A percentile compares a stretch with the other conserved stretches of the same genome.
Evolutionary conservation across 805 yeast species (phyloP).

Genomic region (Monosporozyma yasuniensis): DNA sequence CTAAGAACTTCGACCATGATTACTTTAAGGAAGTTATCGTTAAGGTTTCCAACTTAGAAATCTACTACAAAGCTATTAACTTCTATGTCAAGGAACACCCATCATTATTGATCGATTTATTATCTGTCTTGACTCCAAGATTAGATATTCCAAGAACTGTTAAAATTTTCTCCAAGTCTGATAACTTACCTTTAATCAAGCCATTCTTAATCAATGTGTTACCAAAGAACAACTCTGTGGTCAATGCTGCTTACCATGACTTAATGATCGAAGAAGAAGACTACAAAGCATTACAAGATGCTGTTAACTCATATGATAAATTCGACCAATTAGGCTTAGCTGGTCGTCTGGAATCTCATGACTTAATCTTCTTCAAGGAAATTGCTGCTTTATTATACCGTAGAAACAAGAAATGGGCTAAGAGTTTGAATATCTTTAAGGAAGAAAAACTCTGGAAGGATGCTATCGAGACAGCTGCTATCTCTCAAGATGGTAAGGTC

Average conservation of each 20-base stretch:
- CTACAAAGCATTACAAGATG: constrained; percentile 76
- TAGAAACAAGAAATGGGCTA: constrained; percentile 87
- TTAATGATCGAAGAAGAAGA: constrained; percentile 94
- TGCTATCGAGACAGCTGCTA: constrained; percentile 84
- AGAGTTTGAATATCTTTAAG: constrained; percentile 81
- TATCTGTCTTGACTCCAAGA: constrained; percentile 77
- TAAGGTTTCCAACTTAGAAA: constrained; percentile 92
- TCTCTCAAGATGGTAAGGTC: constrained; percentile 67
- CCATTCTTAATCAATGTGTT: constrained; percentile 89
- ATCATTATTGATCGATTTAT: constrained; percentile 74
- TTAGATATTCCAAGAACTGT: constrained; percentile 92
- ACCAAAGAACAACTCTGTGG: constrained; percentile 81
- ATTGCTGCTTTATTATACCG: constrained; percentile 91
- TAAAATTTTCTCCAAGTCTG: constrained; percentile 87
- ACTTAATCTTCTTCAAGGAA: constrained; percentile 85
- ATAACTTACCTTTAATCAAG: constrained; percentile 91
- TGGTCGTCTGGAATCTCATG: constrained; percentile 84
- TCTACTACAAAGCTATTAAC: constrained; percentile 93
- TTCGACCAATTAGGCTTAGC: constrained; percentile 91
- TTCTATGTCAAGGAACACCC: constrained; percentile 92
- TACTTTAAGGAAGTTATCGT: constrained; percentile 92
- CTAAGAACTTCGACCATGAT: constrained; percentile 85
- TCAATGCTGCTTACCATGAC: constrained; percentile 92
- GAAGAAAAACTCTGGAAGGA: constrained; percentile 91
- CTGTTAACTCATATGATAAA: constrained; percentile 83